Evolutionary conservation across 2,329 filamentous ascomycete species (phyloP), one percentile per base, ranked within the genome.

Genomic region (Ceratocystis lukuohia): DNA sequence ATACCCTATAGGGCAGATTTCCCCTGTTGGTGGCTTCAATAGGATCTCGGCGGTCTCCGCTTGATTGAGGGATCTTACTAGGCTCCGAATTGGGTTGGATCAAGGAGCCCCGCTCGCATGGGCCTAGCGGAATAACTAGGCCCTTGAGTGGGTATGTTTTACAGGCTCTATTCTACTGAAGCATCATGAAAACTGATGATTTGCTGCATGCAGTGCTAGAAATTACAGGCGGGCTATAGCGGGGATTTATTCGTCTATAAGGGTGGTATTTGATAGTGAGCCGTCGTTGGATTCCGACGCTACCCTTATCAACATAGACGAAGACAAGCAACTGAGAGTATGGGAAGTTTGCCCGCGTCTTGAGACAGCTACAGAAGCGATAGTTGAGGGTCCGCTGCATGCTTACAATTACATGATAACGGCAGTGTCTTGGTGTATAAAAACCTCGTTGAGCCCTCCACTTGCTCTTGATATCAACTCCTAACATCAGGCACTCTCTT

Each of bases 41-140:
- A 59, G 53, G 53, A 59, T 37, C 53, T 59, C 53, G 53, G 53
- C 53, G 53, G 53, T 59, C 28, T 59, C 53, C 53, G 53, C 53
- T 59, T 4, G 33, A 33, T 15, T 15, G 8, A 25, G 25, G 48
- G 20, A 53, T 53, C 48, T 28, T 53, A 7, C 48, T 17, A 59
- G 28, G 53, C 53, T 59, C 53, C 53, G 53, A 59, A 37, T 37
- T 59, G 33, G 53, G 15, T n/a, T 59, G 53, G 12, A 33, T 33
- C 12, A 30, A n/a, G 28, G 5, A 2, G 28, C 53, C 53, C 53
- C 53, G 53, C 53, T 59, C 15, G 33, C 17, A 33, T 59, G 28
- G 53, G 15, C 28, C 28, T 17, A 37, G 28, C 28, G 28, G 12
- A 17, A 30, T 30, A 17, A 20, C 8, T 12, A 33, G 17, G 53